Evolutionary conservation across 2,329 filamentous ascomycete genomes (phyloP), one percentile per base, ranked within the genome.

Genomic region (Monosporascus sp.): DNA sequence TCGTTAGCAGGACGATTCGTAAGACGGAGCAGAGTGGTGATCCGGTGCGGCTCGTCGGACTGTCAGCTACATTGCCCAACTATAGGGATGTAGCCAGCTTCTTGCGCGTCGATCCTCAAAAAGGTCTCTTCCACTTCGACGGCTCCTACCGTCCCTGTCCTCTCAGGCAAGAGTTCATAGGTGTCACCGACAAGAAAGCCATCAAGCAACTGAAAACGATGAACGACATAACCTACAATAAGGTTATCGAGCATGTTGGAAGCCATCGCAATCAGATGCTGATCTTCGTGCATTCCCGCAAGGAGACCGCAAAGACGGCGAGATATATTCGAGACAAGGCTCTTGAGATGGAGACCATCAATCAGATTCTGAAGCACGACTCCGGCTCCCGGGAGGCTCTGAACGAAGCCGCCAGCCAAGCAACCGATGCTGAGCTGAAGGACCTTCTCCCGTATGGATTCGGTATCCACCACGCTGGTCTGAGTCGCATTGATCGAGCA

Each of bases 181-280:
- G 94, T 51, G 89, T 99, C 44, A 97, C 93, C 0, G 94, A 99
- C 62, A 95, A 94, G 75, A 97, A 97, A 71, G 90, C 94, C 6
- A 99, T 99, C 74, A 99, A 97, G 74, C 94, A 99, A 71, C 78
- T 99, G 52, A 97, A 97, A 79, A 95, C 90, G 1, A 99, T 99
- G 94, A 99, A 99, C 67, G 94, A 99, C 64, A 92, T 99, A 52
- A 97, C 91, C 54, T 99, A 99, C 71, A 95, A 87, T 59, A 99
- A 99, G 72, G 92, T 97, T 27, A 83, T 99, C 52, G 94, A 99
- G 71, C 93, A 97, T 67, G 93, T 97, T 31, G 94, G 94, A 7
- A 86, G 88, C 55, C 88, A 95, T 66, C 85, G 90, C 59, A 96
- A 99, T 64, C 94, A 99, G 71, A 97, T 99, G 92, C 84, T 99